Evolutionary conservation across 495 filamentous ascomycete species (phyloP), one percentile per base, ranked within the genome.

Genomic region (Penicillium crystallinum): DNA sequence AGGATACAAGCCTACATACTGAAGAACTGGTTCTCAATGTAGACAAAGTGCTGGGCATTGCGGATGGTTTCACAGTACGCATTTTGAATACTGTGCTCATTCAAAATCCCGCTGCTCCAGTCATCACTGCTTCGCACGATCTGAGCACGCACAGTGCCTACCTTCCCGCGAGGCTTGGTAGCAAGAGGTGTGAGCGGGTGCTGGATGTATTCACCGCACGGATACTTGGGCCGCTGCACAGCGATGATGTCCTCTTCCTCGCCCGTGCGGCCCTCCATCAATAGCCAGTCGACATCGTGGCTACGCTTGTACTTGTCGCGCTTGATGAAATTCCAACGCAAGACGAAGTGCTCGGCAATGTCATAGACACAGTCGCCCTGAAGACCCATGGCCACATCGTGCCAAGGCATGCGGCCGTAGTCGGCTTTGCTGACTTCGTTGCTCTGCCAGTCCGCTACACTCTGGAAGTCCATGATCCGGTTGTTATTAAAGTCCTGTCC

Each of bases 1-100:
- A 14, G 18, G 12, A 5, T 5, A 39, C 46, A 56, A 25, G 60
- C 63, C 6, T 2, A 53, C 61, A 37, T 69, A 77, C 71, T 93
- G 78, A 97, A 97, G 75, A 97, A 96, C 57, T 97, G 92, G 58
- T 97, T 97, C 67, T 97, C 91, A 54, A 97, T 96, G 70, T 97
- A 97, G 40, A 97, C 86, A 63, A 85, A 96, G 64, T 97, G 89
- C 69, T 92, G 69, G 0, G 92, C 92, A 45, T 86, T 87, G 22
- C 82, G 71, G 55, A 97, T 98, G 21, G 90, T 69, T 46, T 95
- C 88, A 50, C 75, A 82, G 64, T 97, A 97, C 8, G 93, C 92
- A 59, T 89, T 96, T 53, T 95, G 90, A 39, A 98, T 96, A 56
- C 85, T 91, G 55, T 91, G 88, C 50, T 98, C 93, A 2, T 80